Evolutionary conservation across 148 eudicot genomes (phyloP), one percentile per base, ranked within the genome.

Genomic region (Spergularia marina): DNA sequence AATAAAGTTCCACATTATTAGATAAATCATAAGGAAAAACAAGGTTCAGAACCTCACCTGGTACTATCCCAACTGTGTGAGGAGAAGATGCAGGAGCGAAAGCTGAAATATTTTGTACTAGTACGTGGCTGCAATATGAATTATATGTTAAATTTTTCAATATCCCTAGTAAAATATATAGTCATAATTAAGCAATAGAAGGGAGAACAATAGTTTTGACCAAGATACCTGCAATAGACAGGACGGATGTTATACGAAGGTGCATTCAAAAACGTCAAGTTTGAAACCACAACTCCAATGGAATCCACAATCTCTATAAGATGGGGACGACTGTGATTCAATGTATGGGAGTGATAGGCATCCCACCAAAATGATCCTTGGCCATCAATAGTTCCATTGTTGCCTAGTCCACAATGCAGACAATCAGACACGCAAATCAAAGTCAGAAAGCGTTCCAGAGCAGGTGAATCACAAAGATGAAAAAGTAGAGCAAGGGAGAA

Each of bases 291-390:
- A 11, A 87, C 82, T 51, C 76, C 75, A 16, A 76, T 65, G 1
- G 86, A 87, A 57, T 74, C 79, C 63, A 81, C 77, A 74, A 87
- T 81, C 40, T 87, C 90, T 40, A 87, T 77, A 60, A 87, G 87
- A 81, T 87, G 87, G 58, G 90, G 90, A 0, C 90, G 90, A 71
- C 90, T 87, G 58, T 87, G 64, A 54, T 84, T 83, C 53, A 85
- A 69, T 18, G 81, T 73, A 53, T 72, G 79, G 18, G 90, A 76
- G 30, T 16, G 72, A 74, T 73, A 81, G 73, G 65, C 77, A 63
- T 84, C 84, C 90, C 90, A 87, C 90, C 90, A 87, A 81, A 78
- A 79, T 25, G 86, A 84, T 67, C 90, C 90, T 74, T 84, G 87
- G 1, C 90, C 87, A 10, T 87, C 86, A 65, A 87, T 77, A 21